Conservation (phyloP, 2,329 filamentous ascomycete species). For the Moelleriella libera region DNA sequence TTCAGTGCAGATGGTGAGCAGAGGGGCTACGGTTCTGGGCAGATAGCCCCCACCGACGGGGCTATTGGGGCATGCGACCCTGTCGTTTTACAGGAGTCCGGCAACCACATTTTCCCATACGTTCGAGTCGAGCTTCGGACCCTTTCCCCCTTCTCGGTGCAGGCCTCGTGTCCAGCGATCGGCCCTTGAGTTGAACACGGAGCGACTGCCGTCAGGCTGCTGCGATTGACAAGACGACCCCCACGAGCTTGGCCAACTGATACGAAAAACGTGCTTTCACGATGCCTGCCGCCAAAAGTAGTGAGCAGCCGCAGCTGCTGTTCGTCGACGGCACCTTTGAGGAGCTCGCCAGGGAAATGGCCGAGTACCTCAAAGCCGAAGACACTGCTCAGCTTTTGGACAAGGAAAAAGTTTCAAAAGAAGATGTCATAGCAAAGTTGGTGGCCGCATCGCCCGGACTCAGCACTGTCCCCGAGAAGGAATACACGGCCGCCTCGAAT, state of each 20-base stretch:
- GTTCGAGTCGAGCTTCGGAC: no score
- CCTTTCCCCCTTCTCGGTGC: background rate
- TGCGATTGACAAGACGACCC: constrained; percentile 3
- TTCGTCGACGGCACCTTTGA: constrained; percentile 87
- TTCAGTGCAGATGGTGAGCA: constrained; percentile 10
- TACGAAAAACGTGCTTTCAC: constrained; percentile 4
- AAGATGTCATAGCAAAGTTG: constrained; percentile 80
- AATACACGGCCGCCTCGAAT: constrained; percentile 93
- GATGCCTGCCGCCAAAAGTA: constrained; percentile 19
- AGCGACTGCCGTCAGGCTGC: no score
- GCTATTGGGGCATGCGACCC: constrained; percentile 20
- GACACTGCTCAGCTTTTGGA: constrained; percentile 65
- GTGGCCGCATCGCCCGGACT: constrained; percentile 65
- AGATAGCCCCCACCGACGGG: constrained; percentile 19
- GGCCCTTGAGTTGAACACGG: no score
- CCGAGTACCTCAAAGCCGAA: constrained; percentile 79
- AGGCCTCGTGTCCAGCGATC: no score
- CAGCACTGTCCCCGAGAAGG: constrained; percentile 84
- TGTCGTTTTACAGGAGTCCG: constrained; percentile 4
- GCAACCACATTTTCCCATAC: no score
- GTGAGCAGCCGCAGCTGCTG: constrained; percentile 44
- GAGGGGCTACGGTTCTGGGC: constrained; percentile 11
- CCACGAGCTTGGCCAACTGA: constrained; percentile 4
- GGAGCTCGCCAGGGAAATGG: constrained; percentile 88
- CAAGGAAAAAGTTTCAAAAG: constrained; percentile 51